These are phyloP conservation scores for Stygiomarasmius scandens DNA, from an alignment of 1,284 basidiomycete genomes.

Conservation along the genomic window DNA sequence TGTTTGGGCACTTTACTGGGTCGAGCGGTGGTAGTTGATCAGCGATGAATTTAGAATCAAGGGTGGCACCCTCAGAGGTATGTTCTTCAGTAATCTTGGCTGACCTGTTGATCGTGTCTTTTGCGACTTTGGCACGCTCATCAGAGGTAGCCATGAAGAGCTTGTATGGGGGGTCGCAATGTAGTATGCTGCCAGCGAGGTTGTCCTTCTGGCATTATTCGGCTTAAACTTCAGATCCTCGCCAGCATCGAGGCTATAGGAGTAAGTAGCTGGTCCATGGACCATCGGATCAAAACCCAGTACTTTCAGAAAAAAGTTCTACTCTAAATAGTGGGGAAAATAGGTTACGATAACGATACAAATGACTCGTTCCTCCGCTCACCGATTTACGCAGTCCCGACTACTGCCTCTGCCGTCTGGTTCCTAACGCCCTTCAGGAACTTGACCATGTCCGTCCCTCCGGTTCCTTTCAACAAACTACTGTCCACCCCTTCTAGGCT, in stretches of 20 bases:
- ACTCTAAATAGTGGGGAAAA: no score
- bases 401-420: conserved; percentile 59
- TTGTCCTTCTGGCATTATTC: no score
- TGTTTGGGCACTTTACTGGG: no score
- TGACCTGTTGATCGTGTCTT: conserved; percentile 37
- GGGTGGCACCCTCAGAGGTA: conserved; percentile 37
- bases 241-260: no score
- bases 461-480: conserved; percentile 70
- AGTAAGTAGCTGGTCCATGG: no score
- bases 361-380: neutral
- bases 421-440: conserved; percentile 84
- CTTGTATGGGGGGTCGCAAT: no score
- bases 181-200: no score
- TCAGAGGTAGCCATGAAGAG: no score
- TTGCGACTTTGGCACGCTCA: conserved; percentile 19
- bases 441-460: conserved; percentile 81
- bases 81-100: conserved; percentile 31
- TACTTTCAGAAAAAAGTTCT: no score
- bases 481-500: conserved; percentile 12
- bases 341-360: neutral
- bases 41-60: conserved; percentile 34
- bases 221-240: no score
- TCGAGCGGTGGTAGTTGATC: conserved; percentile 34
- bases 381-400: neutral
- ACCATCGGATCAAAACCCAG: no score